Conservation (phyloP, 2,329 filamentous ascomycete genomes). For the Trichoderma breve region DNA sequence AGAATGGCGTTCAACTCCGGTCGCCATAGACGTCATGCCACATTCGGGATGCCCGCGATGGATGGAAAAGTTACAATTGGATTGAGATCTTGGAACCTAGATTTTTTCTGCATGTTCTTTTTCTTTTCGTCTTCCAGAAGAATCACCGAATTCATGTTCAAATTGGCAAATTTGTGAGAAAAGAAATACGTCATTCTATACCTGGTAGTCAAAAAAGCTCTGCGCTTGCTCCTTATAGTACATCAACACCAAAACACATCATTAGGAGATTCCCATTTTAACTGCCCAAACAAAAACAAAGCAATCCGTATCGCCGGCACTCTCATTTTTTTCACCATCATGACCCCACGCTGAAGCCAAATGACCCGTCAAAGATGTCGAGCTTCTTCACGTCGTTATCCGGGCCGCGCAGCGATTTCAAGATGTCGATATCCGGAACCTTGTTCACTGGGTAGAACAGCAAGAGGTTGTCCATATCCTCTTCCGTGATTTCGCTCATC, state of each 20-base stretch:
- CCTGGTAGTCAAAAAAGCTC: background rate
- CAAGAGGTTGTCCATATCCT: constrained; percentile 81
- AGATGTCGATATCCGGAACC: constrained; percentile 54
- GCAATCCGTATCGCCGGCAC: background rate
- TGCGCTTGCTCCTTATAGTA: constrained; percentile 7
- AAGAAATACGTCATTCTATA: background rate
- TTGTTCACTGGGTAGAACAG: constrained; percentile 63
- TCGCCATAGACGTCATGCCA: background rate
- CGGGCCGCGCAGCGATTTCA: constrained; percentile 53
- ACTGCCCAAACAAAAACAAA: background rate
- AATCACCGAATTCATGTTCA: background rate
- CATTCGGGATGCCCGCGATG: background rate
- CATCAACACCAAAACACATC: constrained; percentile 5
- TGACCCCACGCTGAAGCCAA: constrained; percentile 56
- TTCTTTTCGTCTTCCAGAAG: background rate
- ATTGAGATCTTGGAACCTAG: background rate
- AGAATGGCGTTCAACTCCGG: constrained; percentile 1
- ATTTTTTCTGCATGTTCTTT: background rate
- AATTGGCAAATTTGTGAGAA: background rate
- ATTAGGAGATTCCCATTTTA: background rate
- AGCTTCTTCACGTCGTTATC: constrained; percentile 44
- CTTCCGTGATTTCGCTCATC: constrained; percentile 75
- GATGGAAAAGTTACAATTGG: background rate
- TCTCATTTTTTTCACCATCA: constrained; percentile 19
- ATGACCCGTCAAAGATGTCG: constrained; percentile 59